Base-by-base conservation (phyloP, 192 early-diverging fungal genomes). In the Funneliformis mosseae region DNA sequence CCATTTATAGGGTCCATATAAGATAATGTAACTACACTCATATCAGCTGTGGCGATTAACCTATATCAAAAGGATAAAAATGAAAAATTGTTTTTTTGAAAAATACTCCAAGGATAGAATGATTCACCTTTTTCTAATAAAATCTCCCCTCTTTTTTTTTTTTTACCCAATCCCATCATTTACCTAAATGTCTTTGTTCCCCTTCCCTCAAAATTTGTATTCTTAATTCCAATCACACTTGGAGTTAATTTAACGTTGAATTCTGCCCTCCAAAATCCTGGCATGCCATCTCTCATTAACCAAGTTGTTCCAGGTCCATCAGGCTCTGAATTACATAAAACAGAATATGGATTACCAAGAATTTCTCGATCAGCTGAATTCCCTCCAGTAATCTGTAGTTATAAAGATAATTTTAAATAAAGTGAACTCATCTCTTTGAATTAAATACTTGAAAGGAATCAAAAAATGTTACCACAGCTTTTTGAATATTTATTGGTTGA, bases 221-320 rank as follows among this genome's bases (percentile, higher is more conserved):
- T 95, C 80, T 87, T 88, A 41, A 95, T 81, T 5, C 92, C 88
- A 77, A 95, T 88, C 11, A 91, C 83, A 5, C 91, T 87, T 11
- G 93, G 94, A 9, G 87, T 89, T 23, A 91, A 77, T 38, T 84
- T 72, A 67, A 85, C 83, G 8, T 84, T 85, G 62, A 93, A 91
- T 74, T 89, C 82, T 46, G 87, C 88, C 46, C 90, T 84, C 88
- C 89, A 92, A 76, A 88, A 92, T 18, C 94, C 94, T 5, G 91
- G 89, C n/a, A 90, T 88, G 77, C 87, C 83, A 81, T 94, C 89
- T 72, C 84, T 87, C 83, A 95, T 81, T 38, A 95, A 84, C 92
- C 92, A 94, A 38, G 67, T 79, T 59, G 69, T 70, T 25, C 45
- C 63, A 5, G 78, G 66, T 4, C 67, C 66, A 71, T 79, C 78